These are phyloP conservation scores for Poa annua DNA, from an alignment of 176 grass and related monocot genomes.

Conservation along the genomic window DNA sequence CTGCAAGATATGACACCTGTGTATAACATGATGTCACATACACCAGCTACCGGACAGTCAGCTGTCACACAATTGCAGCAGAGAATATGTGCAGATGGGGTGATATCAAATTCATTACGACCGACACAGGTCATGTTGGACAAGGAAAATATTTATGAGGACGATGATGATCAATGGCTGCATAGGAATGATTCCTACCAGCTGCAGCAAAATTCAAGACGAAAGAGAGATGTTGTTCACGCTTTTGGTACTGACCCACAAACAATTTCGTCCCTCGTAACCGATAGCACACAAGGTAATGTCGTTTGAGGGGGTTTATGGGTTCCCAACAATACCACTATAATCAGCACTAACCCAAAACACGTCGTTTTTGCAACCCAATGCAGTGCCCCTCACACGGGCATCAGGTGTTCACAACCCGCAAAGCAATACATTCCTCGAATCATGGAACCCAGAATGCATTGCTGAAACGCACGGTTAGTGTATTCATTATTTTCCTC, in stretches of 20 bases:
- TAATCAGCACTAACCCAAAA: no score
- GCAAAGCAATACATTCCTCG: neutral
- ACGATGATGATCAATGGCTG: neutral
- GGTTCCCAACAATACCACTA: no score
- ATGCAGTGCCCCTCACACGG: no score
- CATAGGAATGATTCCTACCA: neutral
- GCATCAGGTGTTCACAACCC: neutral
- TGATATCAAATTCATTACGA: neutral
- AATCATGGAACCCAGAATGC: neutral
- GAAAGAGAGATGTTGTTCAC: neutral
- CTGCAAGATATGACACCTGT: no score
- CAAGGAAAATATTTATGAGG: neutral
- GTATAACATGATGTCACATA: no score
- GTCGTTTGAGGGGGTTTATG: no score
- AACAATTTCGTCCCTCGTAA: neutral
- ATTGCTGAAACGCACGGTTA: neutral
- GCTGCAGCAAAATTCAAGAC: neutral
- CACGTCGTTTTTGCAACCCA: no score
- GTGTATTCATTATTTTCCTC: neutral
- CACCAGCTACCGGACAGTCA: neutral
- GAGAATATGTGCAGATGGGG: neutral
- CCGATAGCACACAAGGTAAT: no score
- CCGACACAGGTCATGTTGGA: no score
- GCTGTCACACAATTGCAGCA: neutral
- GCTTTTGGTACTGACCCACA: neutral